A percentile compares a stretch with the other conserved stretches of the same genome.
Conservation (phyloP, 176 grass and related monocot genomes). For the Chloris gayana region DNA sequence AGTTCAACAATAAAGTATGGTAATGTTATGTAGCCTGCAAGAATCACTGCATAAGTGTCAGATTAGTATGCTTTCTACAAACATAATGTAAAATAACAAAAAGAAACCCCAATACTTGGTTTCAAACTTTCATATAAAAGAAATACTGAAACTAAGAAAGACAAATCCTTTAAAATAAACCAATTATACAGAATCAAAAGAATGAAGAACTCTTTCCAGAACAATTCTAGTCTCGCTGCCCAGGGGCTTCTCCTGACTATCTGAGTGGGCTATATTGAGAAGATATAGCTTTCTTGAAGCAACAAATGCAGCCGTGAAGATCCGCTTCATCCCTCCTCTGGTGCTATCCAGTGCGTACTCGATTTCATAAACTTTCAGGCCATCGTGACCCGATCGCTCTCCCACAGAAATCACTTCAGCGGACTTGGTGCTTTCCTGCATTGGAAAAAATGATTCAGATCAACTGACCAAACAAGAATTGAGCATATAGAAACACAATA, state of each 20-base stretch:
- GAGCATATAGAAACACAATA: neutral
- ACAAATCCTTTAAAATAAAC: neutral
- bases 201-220: conserved; percentile 85
- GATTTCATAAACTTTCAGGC: conserved; percentile 75
- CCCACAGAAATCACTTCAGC: conserved; percentile 58
- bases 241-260: conserved; percentile 69
- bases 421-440: conserved; percentile 83
- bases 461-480: neutral
- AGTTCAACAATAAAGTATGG: neutral
- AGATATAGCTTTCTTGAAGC: conserved; percentile 82
- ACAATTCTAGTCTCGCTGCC: conserved; percentile 59
- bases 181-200: conserved; percentile 78
- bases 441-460: conserved; percentile 24
- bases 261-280: conserved; percentile 76
- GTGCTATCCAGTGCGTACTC: conserved; percentile 83
- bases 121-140: neutral
- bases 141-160: neutral
- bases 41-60: neutral
- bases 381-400: conserved; percentile 66
- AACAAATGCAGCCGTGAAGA: conserved; percentile 85
- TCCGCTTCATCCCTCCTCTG: conserved; percentile 87
- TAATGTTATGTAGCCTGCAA: neutral
- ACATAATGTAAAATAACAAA: too few species aligned
- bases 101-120: too few species aligned
- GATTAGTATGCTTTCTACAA: conserved; percentile 7